phyloP scores from a whole-genome alignment of 1,139 yeast genomes.

The Hemisphaericaspora subhashii region DNA sequence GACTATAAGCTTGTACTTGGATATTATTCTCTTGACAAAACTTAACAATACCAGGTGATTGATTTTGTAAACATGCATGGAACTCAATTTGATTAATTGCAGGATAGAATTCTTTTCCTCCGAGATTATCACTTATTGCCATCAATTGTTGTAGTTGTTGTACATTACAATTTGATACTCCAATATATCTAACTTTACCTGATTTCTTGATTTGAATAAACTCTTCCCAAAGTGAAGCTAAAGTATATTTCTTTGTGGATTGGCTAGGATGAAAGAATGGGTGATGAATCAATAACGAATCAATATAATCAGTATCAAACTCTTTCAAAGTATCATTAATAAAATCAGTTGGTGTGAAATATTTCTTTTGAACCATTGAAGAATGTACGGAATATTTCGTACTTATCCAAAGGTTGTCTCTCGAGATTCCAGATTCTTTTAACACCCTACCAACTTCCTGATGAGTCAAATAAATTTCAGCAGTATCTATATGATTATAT shows the following conservation, averaged over 20 bases:
- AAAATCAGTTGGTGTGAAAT: constrained; percentile 44
- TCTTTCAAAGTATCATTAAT: constrained; percentile 26
- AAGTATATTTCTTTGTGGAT: constrained; percentile 10
- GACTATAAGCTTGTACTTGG: constrained; percentile 41
- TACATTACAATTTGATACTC: constrained; percentile 38
- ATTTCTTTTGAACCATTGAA: constrained; percentile 44
- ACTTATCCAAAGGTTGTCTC: constrained; percentile 54
- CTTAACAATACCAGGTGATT: constrained; percentile 29
- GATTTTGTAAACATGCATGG: constrained; percentile 42
- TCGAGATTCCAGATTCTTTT: constrained; percentile 38
- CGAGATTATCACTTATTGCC: constrained; percentile 28
- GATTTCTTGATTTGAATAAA: constrained; percentile 36
- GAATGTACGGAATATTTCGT: constrained; percentile 47
- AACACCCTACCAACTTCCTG: constrained; percentile 59
- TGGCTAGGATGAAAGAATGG: constrained; percentile 37
- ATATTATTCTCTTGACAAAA: constrained; percentile 28
- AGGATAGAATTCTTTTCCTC: constrained; percentile 27
- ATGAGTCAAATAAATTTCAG: constrained; percentile 64
- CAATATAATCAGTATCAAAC: constrained; percentile 61
- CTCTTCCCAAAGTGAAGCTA: constrained; percentile 37
- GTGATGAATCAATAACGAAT: constrained; percentile 64
- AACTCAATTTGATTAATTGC: constrained; percentile 40
- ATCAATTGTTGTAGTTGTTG: constrained; percentile 27
- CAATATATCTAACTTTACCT: constrained; percentile 40
- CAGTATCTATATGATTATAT: constrained; percentile 59